Percentiles rank a stretch among this genome's conserved stretches.
Evolutionary conservation across 129 eudicot genomes (phyloP).

Genomic region (Helichrysum umbraculigerum): DNA sequence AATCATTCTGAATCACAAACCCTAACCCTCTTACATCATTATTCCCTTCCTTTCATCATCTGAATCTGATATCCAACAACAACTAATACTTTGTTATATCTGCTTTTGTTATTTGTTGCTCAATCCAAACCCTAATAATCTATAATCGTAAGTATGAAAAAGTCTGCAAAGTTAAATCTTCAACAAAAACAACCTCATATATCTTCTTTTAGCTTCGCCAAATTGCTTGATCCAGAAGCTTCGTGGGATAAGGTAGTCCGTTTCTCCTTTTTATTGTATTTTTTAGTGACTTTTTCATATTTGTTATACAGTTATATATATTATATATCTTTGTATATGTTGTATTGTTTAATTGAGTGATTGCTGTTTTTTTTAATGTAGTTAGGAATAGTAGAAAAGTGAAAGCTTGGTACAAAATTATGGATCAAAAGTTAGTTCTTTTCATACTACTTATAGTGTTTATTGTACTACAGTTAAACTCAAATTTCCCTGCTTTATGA

Average conservation of each 20-base stretch:
- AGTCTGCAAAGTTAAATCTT: constrained; percentile 42
- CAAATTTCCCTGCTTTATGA: not conserved
- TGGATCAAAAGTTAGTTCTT: too few relatives aligned
- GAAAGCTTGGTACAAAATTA: too few relatives aligned
- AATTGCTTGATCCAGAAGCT: constrained; percentile 78
- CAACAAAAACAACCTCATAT: constrained; percentile 50
- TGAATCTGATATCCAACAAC: not conserved
- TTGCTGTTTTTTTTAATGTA: too few relatives aligned
- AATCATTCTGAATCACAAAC: constrained; percentile 25
- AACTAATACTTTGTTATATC: not conserved
- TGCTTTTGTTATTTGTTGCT: not conserved
- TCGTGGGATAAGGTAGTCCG: constrained; percentile 82
- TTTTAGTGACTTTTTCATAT: not conserved
- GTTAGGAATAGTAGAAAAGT: too few relatives aligned
- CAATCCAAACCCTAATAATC: not conserved
- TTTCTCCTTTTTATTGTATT: not conserved
- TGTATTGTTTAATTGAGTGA: not conserved
- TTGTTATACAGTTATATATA: not conserved
- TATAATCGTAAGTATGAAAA: constrained; percentile 11
- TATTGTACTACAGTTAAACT: not conserved
- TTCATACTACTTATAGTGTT: not conserved
- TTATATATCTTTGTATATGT: not conserved
- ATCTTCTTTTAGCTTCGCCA: constrained; percentile 63
- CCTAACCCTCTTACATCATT: not conserved
- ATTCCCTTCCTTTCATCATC: not conserved